Percentiles rank a stretch among this genome's conserved stretches.
phyloP scores from a whole-genome alignment of 148 eudicot species.

The Rhododendron kiyosumense region DNA sequence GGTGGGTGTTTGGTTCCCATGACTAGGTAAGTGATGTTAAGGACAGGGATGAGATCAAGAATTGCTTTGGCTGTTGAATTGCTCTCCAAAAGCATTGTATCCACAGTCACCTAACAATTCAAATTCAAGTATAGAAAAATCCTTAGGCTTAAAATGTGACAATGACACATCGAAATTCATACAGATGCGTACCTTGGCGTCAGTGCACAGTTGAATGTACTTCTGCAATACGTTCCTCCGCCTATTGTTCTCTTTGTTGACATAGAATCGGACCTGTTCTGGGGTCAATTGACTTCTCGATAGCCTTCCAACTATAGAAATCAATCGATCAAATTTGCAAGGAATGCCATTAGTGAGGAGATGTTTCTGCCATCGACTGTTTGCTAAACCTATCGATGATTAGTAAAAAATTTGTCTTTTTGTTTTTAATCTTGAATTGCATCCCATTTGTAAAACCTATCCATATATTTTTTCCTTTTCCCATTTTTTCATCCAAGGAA shows the following conservation, averaged over 20 bases:
- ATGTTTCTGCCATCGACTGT: too few relatives aligned
- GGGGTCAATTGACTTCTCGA: constrained; percentile 51
- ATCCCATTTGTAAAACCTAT: too few relatives aligned
- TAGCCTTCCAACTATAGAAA: constrained; percentile 51
- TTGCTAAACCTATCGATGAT: too few relatives aligned
- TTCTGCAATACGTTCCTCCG: constrained; percentile 44
- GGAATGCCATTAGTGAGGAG: too few relatives aligned
- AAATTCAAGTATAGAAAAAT: neutral
- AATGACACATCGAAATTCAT: neutral
- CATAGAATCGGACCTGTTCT: constrained; percentile 39
- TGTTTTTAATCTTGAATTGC: too few relatives aligned
- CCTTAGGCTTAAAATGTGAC: neutral
- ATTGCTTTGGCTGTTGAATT: constrained; percentile 46
- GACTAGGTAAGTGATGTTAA: constrained; percentile 48
- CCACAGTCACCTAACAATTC: constrained; percentile 39
- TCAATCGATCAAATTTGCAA: neutral
- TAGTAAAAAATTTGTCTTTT: too few relatives aligned
- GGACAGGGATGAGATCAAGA: constrained; percentile 51
- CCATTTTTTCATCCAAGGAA: too few relatives aligned
- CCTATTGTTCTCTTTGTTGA: constrained; percentile 46
- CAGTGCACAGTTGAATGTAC: constrained; percentile 47
- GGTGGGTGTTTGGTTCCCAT: constrained; percentile 53
- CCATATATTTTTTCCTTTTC: too few relatives aligned
- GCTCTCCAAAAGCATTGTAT: constrained; percentile 59
- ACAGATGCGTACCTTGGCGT: constrained; percentile 32